phyloP scores from a whole-genome alignment of 2,329 filamentous ascomycete genomes.

The Verticillium albo-atrum region DNA sequence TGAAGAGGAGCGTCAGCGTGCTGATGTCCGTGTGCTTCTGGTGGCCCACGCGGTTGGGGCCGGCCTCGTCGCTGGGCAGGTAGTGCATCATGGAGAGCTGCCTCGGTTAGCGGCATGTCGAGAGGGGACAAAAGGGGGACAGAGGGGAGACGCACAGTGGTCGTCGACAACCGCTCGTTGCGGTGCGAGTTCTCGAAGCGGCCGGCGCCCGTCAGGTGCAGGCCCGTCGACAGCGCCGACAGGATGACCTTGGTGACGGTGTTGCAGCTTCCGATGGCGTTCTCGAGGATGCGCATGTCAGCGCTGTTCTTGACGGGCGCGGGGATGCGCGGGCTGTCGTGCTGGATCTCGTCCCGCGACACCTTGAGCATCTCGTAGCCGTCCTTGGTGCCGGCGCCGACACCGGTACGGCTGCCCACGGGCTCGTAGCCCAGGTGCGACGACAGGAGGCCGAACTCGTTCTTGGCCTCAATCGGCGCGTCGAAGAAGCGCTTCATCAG shows the following conservation, averaged over 20 bases:
- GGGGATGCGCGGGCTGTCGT: conserved; percentile 39
- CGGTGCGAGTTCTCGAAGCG: conserved; percentile 48
- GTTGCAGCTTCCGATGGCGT: conserved; percentile 45
- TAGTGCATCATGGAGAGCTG: conserved; percentile 51
- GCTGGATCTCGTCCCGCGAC: conserved; percentile 45
- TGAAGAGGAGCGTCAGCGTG: conserved; percentile 51
- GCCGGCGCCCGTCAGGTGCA: conserved; percentile 37
- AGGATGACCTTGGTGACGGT: conserved; percentile 46
- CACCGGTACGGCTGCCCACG: conserved; percentile 42
- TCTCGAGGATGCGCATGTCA: conserved; percentile 43
- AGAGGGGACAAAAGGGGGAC: not conserved
- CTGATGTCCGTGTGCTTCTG: conserved; percentile 56
- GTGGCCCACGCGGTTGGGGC: conserved; percentile 42
- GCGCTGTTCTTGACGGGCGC: conserved; percentile 42
- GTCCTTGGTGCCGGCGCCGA: conserved; percentile 41
- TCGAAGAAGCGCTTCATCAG: conserved; percentile 55
- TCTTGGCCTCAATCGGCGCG: conserved; percentile 48
- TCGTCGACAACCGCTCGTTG: conserved; percentile 43
- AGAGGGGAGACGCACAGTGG: conserved; percentile 21
- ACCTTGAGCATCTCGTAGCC: conserved; percentile 52
- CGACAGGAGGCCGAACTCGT: conserved; percentile 49
- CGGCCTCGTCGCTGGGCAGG: conserved; percentile 37
- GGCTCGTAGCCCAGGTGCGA: conserved; percentile 50
- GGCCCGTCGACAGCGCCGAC: conserved; percentile 42
- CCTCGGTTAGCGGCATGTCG: not conserved